These are phyloP conservation scores for Cladosporium halotolerans DNA, from an alignment of 2,329 filamentous ascomycete species.

Conservation along the genomic window DNA sequence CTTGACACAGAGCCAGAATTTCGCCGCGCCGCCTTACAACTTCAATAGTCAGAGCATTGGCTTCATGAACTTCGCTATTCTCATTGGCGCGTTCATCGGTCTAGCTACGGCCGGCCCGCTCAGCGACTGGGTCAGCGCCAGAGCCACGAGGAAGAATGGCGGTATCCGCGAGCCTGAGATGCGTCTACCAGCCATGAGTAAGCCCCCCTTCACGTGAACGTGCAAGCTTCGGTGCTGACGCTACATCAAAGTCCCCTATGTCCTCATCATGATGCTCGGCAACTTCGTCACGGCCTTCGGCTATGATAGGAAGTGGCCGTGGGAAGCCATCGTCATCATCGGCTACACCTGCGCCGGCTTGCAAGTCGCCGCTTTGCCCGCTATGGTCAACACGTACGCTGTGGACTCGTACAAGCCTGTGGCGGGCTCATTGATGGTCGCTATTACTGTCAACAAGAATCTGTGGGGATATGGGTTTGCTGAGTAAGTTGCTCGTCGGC, in stretches of 20 bases:
- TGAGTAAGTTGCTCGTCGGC: constrained; percentile 39
- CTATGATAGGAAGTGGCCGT: constrained; percentile 39
- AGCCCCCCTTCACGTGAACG: neutral
- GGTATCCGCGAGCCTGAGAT: constrained; percentile 56
- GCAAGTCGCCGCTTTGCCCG: constrained; percentile 55
- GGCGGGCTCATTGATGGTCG: constrained; percentile 53
- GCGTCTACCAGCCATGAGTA: constrained; percentile 44
- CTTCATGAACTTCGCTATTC: constrained; percentile 53
- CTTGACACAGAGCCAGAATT: constrained; percentile 51
- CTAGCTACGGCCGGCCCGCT: constrained; percentile 50
- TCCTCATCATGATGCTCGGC: constrained; percentile 50
- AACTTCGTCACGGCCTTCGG: constrained; percentile 49
- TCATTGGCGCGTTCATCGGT: constrained; percentile 50
- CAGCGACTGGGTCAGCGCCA: constrained; percentile 51
- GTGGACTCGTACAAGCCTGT: constrained; percentile 61
- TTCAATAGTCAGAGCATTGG: constrained; percentile 46
- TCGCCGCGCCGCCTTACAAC: constrained; percentile 51
- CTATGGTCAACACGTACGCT: constrained; percentile 54
- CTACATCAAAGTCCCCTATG: constrained; percentile 48
- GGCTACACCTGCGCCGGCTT: constrained; percentile 53
- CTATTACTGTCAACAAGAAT: constrained; percentile 59
- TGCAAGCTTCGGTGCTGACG: neutral
- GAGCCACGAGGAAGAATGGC: constrained; percentile 46
- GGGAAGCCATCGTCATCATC: constrained; percentile 51
- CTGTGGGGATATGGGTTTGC: constrained; percentile 56